A percentile compares a stretch with the other conserved stretches of the same genome.
Evolutionary conservation across 2,329 filamentous ascomycete species (phyloP).

Genomic region (Bipolaris oryzae): DNA sequence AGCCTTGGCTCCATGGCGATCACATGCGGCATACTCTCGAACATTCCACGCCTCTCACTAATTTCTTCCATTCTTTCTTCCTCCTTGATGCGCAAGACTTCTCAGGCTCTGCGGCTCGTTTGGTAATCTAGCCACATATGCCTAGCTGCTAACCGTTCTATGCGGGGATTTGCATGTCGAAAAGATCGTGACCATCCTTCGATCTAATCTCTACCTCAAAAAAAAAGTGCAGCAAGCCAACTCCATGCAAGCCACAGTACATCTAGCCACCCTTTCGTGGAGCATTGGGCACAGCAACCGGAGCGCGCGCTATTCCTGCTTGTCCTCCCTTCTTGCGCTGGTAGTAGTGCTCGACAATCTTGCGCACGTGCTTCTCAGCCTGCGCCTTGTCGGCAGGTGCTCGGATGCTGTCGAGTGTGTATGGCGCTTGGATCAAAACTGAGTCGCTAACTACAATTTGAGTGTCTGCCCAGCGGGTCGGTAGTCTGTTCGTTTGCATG

Average conservation of each 20-base stretch:
- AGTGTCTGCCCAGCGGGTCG: constrained; percentile 64
- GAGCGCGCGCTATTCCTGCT: constrained; percentile 28
- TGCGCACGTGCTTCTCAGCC: constrained; percentile 51
- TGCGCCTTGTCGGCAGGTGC: constrained; percentile 52
- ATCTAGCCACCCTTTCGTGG: constrained; percentile 37
- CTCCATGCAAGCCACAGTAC: not conserved
- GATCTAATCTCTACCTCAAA: not conserved
- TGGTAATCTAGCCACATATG: no score
- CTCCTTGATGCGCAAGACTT: not conserved
- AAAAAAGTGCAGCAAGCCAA: not conserved
- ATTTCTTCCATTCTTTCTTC: not conserved
- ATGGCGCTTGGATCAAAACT: constrained; percentile 64
- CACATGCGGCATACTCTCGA: not conserved
- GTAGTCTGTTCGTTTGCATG: constrained; percentile 47
- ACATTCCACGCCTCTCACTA: not conserved
- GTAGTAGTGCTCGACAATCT: constrained; percentile 54
- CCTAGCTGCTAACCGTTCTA: not conserved
- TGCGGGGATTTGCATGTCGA: not conserved
- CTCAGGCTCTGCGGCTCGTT: no score
- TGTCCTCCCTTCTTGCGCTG: constrained; percentile 48
- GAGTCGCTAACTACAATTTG: constrained; percentile 66
- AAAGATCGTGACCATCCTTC: not conserved
- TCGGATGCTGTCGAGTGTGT: constrained; percentile 61
- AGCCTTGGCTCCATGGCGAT: not conserved
- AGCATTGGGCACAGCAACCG: constrained; percentile 40